Evolutionary conservation across 75 land plant genomes (phyloP).

Genomic region (Sequoia sempervirens): DNA sequence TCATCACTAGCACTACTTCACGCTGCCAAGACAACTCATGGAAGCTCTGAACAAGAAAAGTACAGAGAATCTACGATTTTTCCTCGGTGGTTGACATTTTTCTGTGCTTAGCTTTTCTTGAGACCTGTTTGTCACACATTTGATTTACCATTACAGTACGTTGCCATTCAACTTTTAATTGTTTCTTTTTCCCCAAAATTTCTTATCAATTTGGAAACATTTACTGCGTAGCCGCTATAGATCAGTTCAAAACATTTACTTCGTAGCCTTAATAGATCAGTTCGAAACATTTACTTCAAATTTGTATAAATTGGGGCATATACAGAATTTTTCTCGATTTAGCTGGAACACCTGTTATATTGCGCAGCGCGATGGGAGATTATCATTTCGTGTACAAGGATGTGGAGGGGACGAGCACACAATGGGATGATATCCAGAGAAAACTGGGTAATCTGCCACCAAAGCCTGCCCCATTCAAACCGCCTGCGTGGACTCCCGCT

Average conservation of each 20-base stretch:
- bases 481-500: slow-evolving; percentile 67
- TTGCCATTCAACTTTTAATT: background rate
- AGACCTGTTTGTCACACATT: background rate
- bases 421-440: slow-evolving; percentile 96
- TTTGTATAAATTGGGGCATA: too few species aligned
- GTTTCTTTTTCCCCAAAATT: background rate
- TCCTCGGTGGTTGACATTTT: too few species aligned
- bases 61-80: too few species aligned
- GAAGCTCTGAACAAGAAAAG: too few species aligned
- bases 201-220: background rate
- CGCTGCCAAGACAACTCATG: too few species aligned
- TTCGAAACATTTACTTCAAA: too few species aligned
- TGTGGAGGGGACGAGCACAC: slow-evolving; percentile 83
- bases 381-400: slow-evolving; percentile 95
- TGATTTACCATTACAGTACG: background rate
- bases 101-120: too few species aligned
- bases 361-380: slow-evolving; percentile 50
- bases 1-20: too few species aligned
- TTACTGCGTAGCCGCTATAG: too few species aligned
- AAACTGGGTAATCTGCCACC: slow-evolving; percentile 86
- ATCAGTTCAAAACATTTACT: too few species aligned
- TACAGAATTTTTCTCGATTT: background rate
- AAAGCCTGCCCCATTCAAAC: slow-evolving; percentile 71
- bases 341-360: background rate
- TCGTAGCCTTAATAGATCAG: background rate